Base-by-base conservation (phyloP, 108 stramenopile genomes). In the Pseudonitzschia pungens region DNA sequence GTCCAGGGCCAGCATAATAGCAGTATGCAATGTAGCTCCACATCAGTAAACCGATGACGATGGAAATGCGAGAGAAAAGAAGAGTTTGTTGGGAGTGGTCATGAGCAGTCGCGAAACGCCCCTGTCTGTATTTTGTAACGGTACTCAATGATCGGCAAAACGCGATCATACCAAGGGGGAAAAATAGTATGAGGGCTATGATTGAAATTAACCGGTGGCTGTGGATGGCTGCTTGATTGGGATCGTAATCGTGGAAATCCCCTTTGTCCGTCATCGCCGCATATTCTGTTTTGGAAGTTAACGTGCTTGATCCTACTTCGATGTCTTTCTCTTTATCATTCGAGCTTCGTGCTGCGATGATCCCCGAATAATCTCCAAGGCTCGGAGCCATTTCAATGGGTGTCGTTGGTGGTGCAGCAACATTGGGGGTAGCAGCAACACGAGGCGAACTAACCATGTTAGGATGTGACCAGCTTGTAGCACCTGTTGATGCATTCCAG, bases 391-490 rank as follows among this genome's bases (percentile, higher is more conserved):
- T 55, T 1, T 24, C 24, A 24, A 55, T 55, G 20, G 36, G 36
- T 36, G 54, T 2, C 1, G 54, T 2, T 2, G 21, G 22, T 26
- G 26, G 16, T 9, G 54, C 54, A 55, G 54, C n/a, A n/a, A n/a
- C n/a, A n/a, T n/a, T n/a, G n/a, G n/a, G n/a, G n/a, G n/a, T n/a
- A n/a, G n/a, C n/a, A n/a, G n/a, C n/a, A n/a, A n/a, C n/a, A n/a
- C n/a, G n/a, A n/a, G n/a, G n/a, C n/a, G n/a, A 12, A 20, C 60
- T 26, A 15, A 14, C 6, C 32, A 40, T 11, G 36, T 20, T 62
- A 14, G 87, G 87, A 21, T 73, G 76, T 12, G 59, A 71, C 88
- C 88, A 89, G 16, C 68, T 76, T 16, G 66, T 70, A 41, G 82
- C 72, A 43, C 77, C 79, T 27, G 83, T 83, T 29, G 63, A 65